These are phyloP conservation scores for Phytophthora cactorum DNA, from an alignment of 352 stramenopile genomes.

Conservation along the genomic window DNA sequence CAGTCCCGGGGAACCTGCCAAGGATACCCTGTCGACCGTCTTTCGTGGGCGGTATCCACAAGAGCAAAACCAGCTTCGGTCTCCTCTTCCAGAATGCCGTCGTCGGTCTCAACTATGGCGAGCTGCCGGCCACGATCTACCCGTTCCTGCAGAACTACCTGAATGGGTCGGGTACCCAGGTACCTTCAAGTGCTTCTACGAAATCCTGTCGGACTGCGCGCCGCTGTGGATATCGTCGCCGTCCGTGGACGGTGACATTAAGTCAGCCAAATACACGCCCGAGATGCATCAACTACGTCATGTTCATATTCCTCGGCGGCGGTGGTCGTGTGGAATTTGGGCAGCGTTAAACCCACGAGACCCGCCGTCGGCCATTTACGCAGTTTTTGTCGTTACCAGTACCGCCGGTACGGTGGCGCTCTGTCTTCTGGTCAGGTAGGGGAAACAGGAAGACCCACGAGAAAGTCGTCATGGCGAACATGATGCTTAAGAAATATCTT, in stretches of 20 bases:
- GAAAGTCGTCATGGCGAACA: too few species aligned
- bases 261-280: conserved; percentile 19
- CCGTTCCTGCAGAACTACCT: conserved; percentile 58
- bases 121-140: conserved; percentile 45
- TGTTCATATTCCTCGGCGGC: conserved; percentile 57
- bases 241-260: conserved; percentile 32
- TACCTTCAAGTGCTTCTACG: conserved; percentile 63
- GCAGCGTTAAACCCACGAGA: conserved; percentile 38
- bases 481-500: too few species aligned
- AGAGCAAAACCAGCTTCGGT: conserved; percentile 40
- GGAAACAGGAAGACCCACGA: too few species aligned
- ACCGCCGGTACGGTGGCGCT: too few species aligned
- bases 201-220: conserved; percentile 59
- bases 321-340: conserved; percentile 49
- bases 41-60: conserved; percentile 3
- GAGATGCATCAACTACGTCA: conserved; percentile 49
- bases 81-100: conserved; percentile 48
- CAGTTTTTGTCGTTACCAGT: conserved; percentile 18
- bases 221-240: conserved; percentile 50
- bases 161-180: conserved; percentile 31
- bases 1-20: too few species aligned
- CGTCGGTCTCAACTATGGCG: conserved; percentile 42
- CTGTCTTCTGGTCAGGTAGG: too few species aligned
- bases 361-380: conserved; percentile 51
- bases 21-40: too few species aligned